These are phyloP conservation scores for Aureobasidium lini DNA, from an alignment of 2,329 filamentous ascomycete genomes.

Conservation along the genomic window DNA sequence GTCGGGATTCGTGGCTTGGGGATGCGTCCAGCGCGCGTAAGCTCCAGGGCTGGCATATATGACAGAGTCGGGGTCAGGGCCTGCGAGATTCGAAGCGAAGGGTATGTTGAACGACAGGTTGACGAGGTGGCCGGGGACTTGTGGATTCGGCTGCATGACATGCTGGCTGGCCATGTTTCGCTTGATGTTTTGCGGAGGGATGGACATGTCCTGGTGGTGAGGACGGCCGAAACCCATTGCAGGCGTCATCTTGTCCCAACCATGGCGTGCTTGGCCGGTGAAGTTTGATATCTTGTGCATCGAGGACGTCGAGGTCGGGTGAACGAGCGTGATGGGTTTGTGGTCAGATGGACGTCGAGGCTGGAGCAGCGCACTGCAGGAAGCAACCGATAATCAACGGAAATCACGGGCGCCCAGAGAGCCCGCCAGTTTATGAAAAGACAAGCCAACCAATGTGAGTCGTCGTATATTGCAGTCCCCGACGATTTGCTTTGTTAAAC, in stretches of 20 bases:
- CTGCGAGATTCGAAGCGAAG: conserved; percentile 84
- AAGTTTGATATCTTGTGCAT: conserved; percentile 66
- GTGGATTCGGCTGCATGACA: conserved; percentile 46
- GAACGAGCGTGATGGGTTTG: conserved; percentile 11
- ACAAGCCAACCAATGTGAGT: background rate
- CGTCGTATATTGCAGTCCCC: background rate
- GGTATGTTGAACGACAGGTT: conserved; percentile 97
- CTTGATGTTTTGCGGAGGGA: conserved; percentile 43
- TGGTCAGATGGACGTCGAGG: conserved; percentile 9
- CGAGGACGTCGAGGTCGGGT: conserved; percentile 13
- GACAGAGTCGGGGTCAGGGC: conserved; percentile 90
- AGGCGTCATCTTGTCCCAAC: conserved; percentile 61
- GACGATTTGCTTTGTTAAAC: background rate
- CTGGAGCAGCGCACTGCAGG: background rate
- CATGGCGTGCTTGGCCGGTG: conserved; percentile 58
- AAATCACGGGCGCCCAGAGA: conserved; percentile 8
- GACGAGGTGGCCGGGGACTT: conserved; percentile 67
- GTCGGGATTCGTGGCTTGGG: conserved; percentile 59
- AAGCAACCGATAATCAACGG: background rate
- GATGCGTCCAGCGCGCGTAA: conserved; percentile 86
- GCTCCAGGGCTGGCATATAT: conserved; percentile 85
- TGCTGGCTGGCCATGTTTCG: conserved; percentile 43
- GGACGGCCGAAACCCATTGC: conserved; percentile 48
- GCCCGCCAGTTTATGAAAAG: conserved; percentile 4
- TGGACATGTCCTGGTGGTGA: conserved; percentile 18